phyloP scores from a whole-genome alignment of 73 alveolate species.

The Urostyla sp. region DNA sequence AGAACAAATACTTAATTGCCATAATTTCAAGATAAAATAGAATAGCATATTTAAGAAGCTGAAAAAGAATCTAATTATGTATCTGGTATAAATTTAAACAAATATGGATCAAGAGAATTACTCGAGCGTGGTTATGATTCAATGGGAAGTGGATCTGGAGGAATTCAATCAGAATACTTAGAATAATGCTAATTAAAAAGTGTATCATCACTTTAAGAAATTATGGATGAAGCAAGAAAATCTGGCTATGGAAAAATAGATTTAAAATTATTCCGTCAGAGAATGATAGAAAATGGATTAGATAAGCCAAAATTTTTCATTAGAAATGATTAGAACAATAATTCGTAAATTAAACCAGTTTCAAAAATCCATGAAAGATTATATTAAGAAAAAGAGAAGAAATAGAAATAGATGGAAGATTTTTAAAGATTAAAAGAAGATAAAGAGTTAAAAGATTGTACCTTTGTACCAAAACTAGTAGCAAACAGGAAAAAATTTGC shows the following conservation, averaged over 20 bases:
- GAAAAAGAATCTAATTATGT: no score
- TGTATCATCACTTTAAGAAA: constrained; percentile 10
- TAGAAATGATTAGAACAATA: constrained; percentile 14
- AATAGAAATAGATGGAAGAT: background rate
- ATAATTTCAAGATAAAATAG: no score
- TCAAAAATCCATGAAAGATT: constrained; percentile 42
- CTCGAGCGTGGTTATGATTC: constrained; percentile 18
- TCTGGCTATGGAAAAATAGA: background rate
- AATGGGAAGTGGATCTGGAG: constrained; percentile 13
- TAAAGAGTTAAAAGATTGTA: constrained; percentile 40
- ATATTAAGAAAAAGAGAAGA: constrained; percentile 9
- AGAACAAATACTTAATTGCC: no score
- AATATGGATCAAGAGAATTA: constrained; percentile 19
- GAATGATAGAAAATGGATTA: constrained; percentile 38
- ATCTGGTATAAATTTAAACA: no score
- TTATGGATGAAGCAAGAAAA: background rate
- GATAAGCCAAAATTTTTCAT: constrained; percentile 26
- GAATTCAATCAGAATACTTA: background rate
- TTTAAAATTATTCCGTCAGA: constrained; percentile 20
- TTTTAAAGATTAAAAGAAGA: background rate
- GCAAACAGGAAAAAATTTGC: constrained; percentile 24
- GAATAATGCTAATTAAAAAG: background rate
- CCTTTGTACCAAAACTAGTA: constrained; percentile 15
- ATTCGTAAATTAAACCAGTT: constrained; percentile 42
- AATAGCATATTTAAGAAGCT: no score